Evolutionary conservation across 352 stramenopile species (phyloP).

Genomic region (Pythium vanterpoolii): DNA sequence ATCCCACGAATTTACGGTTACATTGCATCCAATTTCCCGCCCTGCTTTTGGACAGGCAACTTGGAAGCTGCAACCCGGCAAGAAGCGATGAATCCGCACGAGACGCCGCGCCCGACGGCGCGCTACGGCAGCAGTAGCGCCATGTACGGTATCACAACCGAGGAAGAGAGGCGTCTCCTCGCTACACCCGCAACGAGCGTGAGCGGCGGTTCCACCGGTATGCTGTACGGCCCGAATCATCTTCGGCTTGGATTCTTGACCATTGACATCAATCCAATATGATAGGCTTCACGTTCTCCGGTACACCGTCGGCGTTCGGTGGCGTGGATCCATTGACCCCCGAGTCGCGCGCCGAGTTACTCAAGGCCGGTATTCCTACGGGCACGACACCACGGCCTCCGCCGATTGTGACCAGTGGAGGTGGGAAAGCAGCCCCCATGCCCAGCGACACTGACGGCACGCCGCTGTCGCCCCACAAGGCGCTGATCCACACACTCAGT

Average conservation of each 20-base stretch:
- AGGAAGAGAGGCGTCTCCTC: slow-evolving; percentile 21
- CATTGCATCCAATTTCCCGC: slow-evolving; percentile 14
- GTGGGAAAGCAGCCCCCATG: background rate
- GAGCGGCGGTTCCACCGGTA: slow-evolving; percentile 14
- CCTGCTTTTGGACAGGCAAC: background rate
- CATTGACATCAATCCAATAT: background rate
- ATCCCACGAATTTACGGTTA: background rate
- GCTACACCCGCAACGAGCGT: slow-evolving; percentile 16
- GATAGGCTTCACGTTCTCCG: slow-evolving; percentile 16
- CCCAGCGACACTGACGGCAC: slow-evolving; percentile 12
- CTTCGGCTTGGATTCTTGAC: background rate
- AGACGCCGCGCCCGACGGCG: slow-evolving; percentile 17
- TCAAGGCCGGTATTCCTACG: slow-evolving; percentile 16
- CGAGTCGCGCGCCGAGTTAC: slow-evolving; percentile 25
- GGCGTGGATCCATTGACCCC: slow-evolving; percentile 26
- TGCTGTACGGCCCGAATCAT: background rate
- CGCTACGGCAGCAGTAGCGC: slow-evolving; percentile 4
- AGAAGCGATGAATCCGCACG: slow-evolving; percentile 20
- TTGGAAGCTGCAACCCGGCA: background rate
- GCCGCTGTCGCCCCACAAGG: slow-evolving; percentile 59
- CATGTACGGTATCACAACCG: slow-evolving; percentile 21
- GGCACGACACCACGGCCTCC: slow-evolving; percentile 17
- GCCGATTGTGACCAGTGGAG: slow-evolving; percentile 1
- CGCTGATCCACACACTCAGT: slow-evolving; percentile 58
- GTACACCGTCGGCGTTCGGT: slow-evolving; percentile 17